Base-by-base conservation (phyloP, 139 green algal genomes). In the Closterium sp. region DNA sequence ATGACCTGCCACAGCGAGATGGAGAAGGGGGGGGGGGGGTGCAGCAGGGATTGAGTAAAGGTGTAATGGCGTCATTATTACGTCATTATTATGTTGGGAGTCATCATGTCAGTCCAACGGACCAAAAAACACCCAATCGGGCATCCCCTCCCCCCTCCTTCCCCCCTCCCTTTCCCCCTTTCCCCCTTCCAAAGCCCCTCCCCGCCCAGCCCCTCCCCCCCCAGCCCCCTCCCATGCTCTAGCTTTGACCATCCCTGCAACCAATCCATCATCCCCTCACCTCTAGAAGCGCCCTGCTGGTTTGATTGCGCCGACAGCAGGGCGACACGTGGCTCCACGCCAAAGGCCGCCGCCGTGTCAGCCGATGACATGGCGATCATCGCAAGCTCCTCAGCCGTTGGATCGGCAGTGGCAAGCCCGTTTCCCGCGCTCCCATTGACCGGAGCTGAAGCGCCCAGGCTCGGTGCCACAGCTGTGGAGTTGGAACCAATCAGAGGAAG, bases 281-380 rank as follows among this genome's bases (percentile, higher is more conserved):
- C 62, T 79, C 17, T 11, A 22, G 62, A 5, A 24, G 17, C 62
- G 4, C 62, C 62, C 17, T 79, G 62, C 62, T 79, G 62, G 62
- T 27, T 79, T 24, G 62, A 1, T 27, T 79, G 62, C 2, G 2
- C 27, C 13, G 96, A 98, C 27, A 99, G 95, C 97, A 99, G 97
- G 11, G 97, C 97, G 50, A 99, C 97, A 3, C 96, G 95, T 2
- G 97, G 97, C 22, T 97, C 94, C 32, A 99, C 94, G 84, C 97
- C 97, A 95, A 99, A 99, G 0, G 97, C 96, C 0, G 93, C 91
- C 0, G 97, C 97, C 5, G 97, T 99, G 85, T 98, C 96, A 9
- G 97, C 96, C 2, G 94, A 97, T 84, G 94, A 93, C 22, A 94
- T 94, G 38, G 96, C 97, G 86, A 99, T 98, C 79, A 94, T 86